Percentiles rank a stretch among this genome's conserved stretches.
Conservation (phyloP, 139 green algal species). For the Chlorella ohadii region DNA sequence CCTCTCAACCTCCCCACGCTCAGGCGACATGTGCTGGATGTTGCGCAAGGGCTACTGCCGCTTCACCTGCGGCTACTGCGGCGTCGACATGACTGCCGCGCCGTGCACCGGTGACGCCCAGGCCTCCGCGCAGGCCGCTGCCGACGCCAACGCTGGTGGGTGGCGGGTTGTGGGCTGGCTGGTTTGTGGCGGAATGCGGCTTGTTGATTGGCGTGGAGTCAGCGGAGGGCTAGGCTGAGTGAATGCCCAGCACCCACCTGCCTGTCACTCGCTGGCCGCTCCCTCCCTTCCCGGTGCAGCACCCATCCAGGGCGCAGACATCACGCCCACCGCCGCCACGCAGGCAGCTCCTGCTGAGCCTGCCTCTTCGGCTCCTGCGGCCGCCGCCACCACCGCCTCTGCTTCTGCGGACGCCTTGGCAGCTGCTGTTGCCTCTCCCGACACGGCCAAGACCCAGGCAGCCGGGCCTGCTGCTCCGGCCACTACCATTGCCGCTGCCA, state of each 20-base stretch:
- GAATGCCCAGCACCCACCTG: not conserved
- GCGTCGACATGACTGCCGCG: not conserved
- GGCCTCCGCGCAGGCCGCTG: not conserved
- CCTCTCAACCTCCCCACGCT: not conserved
- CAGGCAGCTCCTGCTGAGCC: not conserved
- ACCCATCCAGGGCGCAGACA: not conserved
- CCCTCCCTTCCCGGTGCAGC: not conserved
- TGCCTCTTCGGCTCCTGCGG: too few species aligned
- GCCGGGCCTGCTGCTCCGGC: too few species aligned
- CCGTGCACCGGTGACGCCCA: not conserved
- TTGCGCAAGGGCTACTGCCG: conserved; percentile 26
- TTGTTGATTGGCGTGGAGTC: too few species aligned
- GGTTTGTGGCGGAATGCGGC: too few species aligned
- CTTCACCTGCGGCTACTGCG: conserved; percentile 34
- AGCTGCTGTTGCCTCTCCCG: too few species aligned
- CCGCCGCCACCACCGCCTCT: too few species aligned
- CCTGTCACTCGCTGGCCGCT: not conserved
- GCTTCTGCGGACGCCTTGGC: too few species aligned
- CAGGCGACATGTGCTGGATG: conserved; percentile 20
- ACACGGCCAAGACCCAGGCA: too few species aligned
- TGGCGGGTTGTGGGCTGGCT: not conserved
- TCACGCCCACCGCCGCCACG: not conserved
- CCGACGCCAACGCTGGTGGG: not conserved
- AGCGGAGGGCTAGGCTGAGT: too few species aligned
- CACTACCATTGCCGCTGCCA: too few species aligned